Evolutionary conservation across 306 rosid species (phyloP).

Genomic region (Rosa rugosa): DNA sequence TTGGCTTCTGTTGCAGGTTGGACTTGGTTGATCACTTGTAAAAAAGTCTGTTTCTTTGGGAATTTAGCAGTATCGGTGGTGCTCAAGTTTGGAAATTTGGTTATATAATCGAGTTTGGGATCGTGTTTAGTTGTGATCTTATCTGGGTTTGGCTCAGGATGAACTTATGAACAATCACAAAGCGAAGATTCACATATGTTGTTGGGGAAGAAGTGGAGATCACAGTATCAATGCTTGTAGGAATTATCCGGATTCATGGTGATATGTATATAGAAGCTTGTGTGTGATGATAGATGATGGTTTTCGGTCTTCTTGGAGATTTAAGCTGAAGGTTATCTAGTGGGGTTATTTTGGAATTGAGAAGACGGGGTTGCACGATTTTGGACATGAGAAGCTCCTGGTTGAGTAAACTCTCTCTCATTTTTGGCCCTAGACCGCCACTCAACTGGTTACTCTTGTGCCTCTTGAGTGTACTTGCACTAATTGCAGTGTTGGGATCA

Average conservation of each 20-base stretch:
- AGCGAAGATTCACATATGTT: constrained; percentile 18
- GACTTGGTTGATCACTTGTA: constrained; percentile 29
- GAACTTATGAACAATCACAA: constrained; percentile 18
- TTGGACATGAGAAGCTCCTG: constrained; percentile 92
- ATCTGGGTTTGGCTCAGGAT: constrained; percentile 18
- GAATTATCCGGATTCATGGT: constrained; percentile 36
- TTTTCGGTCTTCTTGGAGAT: constrained; percentile 45
- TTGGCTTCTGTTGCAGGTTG: constrained; percentile 49
- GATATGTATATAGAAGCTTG: constrained; percentile 33
- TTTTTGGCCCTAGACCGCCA: constrained; percentile 71
- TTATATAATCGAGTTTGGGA: constrained; percentile 21
- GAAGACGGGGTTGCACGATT: constrained; percentile 30
- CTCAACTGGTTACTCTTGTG: constrained; percentile 72
- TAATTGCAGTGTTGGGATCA: constrained; percentile 66
- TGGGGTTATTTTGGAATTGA: constrained; percentile 27
- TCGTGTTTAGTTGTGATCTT: constrained; percentile 19
- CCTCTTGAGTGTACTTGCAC: constrained; percentile 61
- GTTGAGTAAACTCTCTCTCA: constrained; percentile 64
- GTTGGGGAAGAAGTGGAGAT: constrained; percentile 41
- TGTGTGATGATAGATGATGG: constrained; percentile 44
- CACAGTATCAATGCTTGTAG: constrained; percentile 52
- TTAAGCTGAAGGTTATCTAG: constrained; percentile 43
- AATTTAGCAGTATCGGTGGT: constrained; percentile 27
- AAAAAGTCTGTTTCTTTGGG: constrained; percentile 19
- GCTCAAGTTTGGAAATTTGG: constrained; percentile 4